Percentiles rank a stretch among this genome's conserved stretches.
Conservation (phyloP, 2,329 filamentous ascomycete genomes). For the Verticillium dahliae region DNA sequence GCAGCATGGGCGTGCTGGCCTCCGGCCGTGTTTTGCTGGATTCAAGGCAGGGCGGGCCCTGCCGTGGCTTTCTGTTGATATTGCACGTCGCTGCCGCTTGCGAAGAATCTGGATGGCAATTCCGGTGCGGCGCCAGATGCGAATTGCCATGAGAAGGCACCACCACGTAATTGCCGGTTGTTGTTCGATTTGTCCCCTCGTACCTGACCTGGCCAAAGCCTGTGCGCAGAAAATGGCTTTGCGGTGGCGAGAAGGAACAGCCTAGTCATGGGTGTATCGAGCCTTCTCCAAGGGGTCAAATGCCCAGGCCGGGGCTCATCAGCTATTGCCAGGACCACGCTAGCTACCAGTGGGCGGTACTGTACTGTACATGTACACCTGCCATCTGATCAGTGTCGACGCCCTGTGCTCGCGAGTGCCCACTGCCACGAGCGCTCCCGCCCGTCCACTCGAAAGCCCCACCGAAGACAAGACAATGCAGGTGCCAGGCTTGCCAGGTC, state of each 20-base stretch:
- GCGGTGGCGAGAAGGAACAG: neutral
- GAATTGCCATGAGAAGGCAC: neutral
- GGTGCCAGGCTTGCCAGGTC: neutral
- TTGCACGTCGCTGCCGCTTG: neutral
- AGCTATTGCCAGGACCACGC: neutral
- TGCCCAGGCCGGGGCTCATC: neutral
- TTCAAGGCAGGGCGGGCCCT: neutral
- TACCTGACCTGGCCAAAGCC: neutral
- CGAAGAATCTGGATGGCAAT: neutral
- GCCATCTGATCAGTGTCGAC: neutral
- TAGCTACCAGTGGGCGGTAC: neutral
- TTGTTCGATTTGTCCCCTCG: neutral
- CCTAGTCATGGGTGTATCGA: neutral
- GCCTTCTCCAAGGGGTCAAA: neutral
- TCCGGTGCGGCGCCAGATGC: neutral
- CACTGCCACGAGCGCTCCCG: neutral
- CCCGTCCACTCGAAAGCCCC: constrained; percentile 1
- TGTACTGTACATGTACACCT: neutral
- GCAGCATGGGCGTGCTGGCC: neutral
- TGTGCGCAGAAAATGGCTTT: neutral
- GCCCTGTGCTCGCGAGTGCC: neutral
- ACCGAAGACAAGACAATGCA: neutral
- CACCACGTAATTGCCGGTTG: neutral
- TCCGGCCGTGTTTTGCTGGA: neutral
- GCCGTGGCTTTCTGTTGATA: neutral